Conservation (phyloP, 2,329 filamentous ascomycete species). For the Neonectria magnoliae region DNA sequence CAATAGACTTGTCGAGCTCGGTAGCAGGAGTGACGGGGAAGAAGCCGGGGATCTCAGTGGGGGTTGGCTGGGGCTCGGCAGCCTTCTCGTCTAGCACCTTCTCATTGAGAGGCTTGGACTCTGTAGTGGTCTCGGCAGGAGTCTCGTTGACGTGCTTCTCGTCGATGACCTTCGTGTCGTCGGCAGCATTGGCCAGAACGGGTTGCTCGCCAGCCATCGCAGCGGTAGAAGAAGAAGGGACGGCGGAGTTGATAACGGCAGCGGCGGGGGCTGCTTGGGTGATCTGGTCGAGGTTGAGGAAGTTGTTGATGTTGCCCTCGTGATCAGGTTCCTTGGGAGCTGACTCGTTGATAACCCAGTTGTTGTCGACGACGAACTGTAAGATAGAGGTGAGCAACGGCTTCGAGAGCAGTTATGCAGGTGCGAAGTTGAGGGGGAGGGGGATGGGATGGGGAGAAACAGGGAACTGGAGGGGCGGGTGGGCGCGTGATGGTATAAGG, state of each 20-base stretch:
- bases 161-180: conserved; percentile 7
- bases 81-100: conserved; percentile 3
- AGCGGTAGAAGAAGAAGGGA: conserved; percentile 77
- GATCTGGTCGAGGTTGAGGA: conserved; percentile 81
- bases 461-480: conserved; percentile 23
- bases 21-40: conserved; percentile 74
- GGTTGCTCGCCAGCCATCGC: conserved; percentile 69
- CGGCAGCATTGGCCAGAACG: conserved; percentile 54
- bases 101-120: conserved; percentile 36
- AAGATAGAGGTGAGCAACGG: conserved; percentile 38
- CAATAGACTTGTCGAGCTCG: conserved; percentile 63
- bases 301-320: conserved; percentile 91
- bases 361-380: conserved; percentile 94
- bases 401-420: conserved; percentile 17
- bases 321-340: conserved; percentile 85
- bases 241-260: conserved; percentile 71
- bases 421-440: conserved; percentile 18
- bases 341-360: conserved; percentile 85
- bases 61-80: conserved; percentile 36
- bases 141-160: conserved; percentile 20
- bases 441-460: conserved; percentile 4
- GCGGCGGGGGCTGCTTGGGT: conserved; percentile 56
- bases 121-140: conserved; percentile 61
- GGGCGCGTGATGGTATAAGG: conserved; percentile 38
- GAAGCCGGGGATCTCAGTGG: conserved; percentile 54